Conservation (phyloP, 2,329 filamentous ascomycete genomes). For the Verticillium isaacii region DNA sequence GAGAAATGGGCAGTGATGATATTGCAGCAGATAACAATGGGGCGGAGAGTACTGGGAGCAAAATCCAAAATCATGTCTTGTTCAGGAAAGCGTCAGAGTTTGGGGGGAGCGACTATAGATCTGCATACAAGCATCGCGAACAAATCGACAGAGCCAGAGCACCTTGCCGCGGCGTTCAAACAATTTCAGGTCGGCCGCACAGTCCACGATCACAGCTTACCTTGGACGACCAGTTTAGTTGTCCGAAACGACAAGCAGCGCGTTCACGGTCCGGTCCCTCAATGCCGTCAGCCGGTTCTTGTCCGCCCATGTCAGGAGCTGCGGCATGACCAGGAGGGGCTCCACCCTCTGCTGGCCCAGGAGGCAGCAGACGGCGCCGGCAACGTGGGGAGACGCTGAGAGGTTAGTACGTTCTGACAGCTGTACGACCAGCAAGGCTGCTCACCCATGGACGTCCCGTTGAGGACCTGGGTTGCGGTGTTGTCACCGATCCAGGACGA, state of each 20-base stretch:
- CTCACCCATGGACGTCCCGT: constrained; percentile 2
- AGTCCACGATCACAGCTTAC: not conserved
- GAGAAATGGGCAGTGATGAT: too few relatives aligned
- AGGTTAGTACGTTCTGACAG: not conserved
- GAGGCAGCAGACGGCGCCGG: constrained; percentile 1
- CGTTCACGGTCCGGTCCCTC: not conserved
- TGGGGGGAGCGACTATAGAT: not conserved
- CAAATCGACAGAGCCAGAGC: not conserved
- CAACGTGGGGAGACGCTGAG: not conserved
- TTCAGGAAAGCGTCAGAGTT: not conserved
- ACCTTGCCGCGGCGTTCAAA: not conserved
- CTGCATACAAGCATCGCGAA: not conserved
- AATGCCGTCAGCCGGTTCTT: not conserved
- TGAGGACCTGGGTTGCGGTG: not conserved
- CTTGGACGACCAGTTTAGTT: not conserved
- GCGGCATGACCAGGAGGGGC: constrained; percentile 1
- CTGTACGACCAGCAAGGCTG: not conserved
- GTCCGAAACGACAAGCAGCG: constrained; percentile 1
- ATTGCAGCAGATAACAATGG: too few relatives aligned
- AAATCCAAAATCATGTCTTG: not conserved
- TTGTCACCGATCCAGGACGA: not conserved
- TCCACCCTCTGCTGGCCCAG: not conserved
- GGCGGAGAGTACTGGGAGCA: too few relatives aligned
- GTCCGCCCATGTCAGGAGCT: constrained; percentile 2
- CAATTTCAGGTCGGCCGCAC: not conserved